Conservation (phyloP, 495 filamentous ascomycete species). For the Penicillium paradoxum region DNA sequence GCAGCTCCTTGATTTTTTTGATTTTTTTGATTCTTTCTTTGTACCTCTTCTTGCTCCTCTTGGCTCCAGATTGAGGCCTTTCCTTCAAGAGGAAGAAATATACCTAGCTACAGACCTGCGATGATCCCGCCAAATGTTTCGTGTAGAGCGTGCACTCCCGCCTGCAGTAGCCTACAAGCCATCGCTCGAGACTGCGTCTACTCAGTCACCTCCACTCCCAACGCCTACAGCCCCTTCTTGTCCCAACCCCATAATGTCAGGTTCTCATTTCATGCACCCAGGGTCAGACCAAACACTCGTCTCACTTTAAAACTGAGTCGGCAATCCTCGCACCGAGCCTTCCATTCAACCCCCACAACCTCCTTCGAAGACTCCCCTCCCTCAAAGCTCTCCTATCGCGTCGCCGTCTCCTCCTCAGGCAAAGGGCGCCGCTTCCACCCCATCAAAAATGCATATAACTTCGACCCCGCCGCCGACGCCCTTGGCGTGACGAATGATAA, state of each 20-base stretch:
- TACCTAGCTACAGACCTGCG: slow-evolving; percentile 1
- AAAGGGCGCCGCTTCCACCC: slow-evolving; percentile 75
- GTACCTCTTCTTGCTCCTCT: neutral
- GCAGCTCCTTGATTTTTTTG: slow-evolving; percentile 15
- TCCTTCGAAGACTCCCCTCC: slow-evolving; percentile 11
- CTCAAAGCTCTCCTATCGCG: slow-evolving; percentile 39
- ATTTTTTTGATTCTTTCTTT: slow-evolving; percentile 9
- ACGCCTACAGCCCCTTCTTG: slow-evolving; percentile 3
- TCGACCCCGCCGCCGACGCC: slow-evolving; percentile 60
- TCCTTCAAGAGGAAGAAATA: neutral
- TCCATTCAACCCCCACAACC: slow-evolving; percentile 25
- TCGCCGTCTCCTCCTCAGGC: slow-evolving; percentile 60
- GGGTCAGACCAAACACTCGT: neutral
- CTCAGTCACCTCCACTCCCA: slow-evolving; percentile 6
- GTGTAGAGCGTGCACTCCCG: slow-evolving; percentile 36
- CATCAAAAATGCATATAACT: slow-evolving; percentile 65
- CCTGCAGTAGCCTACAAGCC: slow-evolving; percentile 37
- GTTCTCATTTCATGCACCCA: slow-evolving; percentile 1
- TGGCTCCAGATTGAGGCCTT: neutral
- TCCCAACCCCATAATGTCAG: slow-evolving; percentile 7
- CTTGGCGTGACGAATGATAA: slow-evolving; percentile 42
- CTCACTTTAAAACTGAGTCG: neutral
- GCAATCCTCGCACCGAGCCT: slow-evolving; percentile 13
- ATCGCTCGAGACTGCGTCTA: slow-evolving; percentile 22
- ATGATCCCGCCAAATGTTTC: slow-evolving; percentile 31